These are phyloP conservation scores for Echium plantagineum DNA, from an alignment of 257 asterid genomes.

Conservation along the genomic window DNA sequence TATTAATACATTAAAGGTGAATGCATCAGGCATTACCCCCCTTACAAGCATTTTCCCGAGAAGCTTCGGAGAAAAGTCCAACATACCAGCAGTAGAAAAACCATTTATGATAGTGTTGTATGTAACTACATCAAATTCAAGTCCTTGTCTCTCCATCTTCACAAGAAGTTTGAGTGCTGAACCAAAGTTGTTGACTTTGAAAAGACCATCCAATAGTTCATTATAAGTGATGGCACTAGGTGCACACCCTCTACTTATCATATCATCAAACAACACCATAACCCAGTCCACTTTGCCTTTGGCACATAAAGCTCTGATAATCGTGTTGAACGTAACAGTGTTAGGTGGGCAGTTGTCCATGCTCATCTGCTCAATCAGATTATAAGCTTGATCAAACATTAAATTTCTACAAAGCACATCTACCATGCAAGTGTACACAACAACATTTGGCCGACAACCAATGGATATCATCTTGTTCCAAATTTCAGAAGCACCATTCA, in stretches of 20 bases:
- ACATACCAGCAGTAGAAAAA: conserved; percentile 30
- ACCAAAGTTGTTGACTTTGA: conserved; percentile 21
- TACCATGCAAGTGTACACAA: conserved; percentile 70
- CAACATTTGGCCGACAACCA: conserved; percentile 63
- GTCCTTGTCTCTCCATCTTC: conserved; percentile 44
- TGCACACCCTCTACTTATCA: conserved; percentile 40
- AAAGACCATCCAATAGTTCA: conserved; percentile 53
- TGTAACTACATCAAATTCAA: conserved; percentile 45
- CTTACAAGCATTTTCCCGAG: conserved; percentile 52
- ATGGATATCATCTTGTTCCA: conserved; percentile 71
- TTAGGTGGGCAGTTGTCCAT: conserved; percentile 57
- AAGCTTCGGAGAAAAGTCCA: conserved; percentile 34
- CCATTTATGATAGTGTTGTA: conserved; percentile 61
- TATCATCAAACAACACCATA: conserved; percentile 47
- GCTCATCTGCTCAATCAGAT: conserved; percentile 44
- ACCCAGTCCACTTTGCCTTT: conserved; percentile 59
- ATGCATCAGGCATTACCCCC: conserved; percentile 48
- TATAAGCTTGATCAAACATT: conserved; percentile 58
- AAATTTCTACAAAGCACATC: conserved; percentile 53
- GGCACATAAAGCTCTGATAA: conserved; percentile 55
- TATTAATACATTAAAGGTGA: conserved; percentile 50
- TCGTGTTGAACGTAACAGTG: conserved; percentile 48
- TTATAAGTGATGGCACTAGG: conserved; percentile 52
- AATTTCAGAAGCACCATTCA: conserved; percentile 50
- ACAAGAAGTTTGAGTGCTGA: conserved; percentile 40